Percentiles rank a stretch among this genome's conserved stretches.
phyloP scores from a whole-genome alignment of 306 rosid genomes.

The Biancaea sappan region DNA sequence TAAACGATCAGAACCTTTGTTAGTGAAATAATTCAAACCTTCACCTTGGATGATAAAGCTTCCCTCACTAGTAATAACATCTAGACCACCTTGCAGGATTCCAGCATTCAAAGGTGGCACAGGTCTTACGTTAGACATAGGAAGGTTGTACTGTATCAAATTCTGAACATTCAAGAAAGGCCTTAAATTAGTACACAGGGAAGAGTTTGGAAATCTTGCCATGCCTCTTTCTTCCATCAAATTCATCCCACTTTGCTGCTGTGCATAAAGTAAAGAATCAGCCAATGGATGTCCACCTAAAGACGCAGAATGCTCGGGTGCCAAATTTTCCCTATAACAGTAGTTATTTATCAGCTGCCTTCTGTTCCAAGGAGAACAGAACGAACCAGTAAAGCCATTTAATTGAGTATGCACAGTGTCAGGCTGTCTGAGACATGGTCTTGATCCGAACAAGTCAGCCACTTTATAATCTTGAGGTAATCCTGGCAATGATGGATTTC shows the following conservation, averaged over 20 bases:
- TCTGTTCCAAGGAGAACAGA: not conserved
- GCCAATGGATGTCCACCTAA: constrained; percentile 7
- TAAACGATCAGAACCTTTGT: not conserved
- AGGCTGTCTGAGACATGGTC: not conserved
- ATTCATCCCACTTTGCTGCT: constrained; percentile 14
- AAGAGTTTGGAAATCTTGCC: not conserved
- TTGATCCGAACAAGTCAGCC: not conserved
- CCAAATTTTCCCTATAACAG: not conserved
- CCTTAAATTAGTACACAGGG: not conserved
- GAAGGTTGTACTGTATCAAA: not conserved
- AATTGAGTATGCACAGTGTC: not conserved
- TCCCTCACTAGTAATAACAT: not conserved
- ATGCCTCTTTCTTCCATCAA: constrained; percentile 6
- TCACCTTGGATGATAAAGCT: constrained; percentile 5
- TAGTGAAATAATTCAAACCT: not conserved
- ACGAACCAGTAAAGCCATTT: not conserved
- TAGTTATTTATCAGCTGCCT: not conserved
- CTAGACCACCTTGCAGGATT: constrained; percentile 1
- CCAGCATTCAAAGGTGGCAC: not conserved
- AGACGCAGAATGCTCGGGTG: not conserved
- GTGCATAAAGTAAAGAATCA: not conserved
- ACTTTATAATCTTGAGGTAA: not conserved
- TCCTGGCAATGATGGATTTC: not conserved
- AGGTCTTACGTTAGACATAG: not conserved
- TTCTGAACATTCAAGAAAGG: not conserved